phyloP scores from a whole-genome alignment of 176 grass and related monocot genomes.

The Canna indica region DNA sequence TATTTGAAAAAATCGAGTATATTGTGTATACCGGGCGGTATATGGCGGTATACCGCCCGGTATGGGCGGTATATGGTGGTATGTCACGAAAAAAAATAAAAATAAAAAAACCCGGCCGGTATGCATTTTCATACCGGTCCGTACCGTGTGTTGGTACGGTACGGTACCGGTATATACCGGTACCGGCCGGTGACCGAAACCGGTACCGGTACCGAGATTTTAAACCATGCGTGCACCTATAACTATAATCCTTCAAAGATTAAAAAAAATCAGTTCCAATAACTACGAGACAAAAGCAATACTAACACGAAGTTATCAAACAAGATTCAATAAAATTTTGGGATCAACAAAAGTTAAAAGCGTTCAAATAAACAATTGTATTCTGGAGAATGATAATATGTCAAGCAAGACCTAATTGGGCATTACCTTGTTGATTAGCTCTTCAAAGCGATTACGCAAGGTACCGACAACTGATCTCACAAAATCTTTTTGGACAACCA shows the following conservation, averaged over 20 bases:
- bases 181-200: too few species aligned
- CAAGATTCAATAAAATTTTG: neutral
- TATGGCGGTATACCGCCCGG: too few species aligned
- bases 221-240: too few species aligned
- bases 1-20: too few species aligned
- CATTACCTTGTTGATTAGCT: conserved; percentile 59
- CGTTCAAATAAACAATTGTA: neutral
- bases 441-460: conserved; percentile 52
- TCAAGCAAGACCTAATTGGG: neutral
- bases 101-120: too few species aligned
- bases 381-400: neutral
- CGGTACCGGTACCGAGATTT: too few species aligned
- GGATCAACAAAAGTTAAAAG: neutral
- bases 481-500: conserved; percentile 26
- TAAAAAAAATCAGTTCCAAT: neutral
- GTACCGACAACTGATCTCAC: conserved; percentile 50
- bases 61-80: too few species aligned
- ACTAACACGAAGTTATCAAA: neutral
- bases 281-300: neutral
- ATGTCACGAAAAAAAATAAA: too few species aligned
- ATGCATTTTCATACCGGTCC: too few species aligned
- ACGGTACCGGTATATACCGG: too few species aligned
- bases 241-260: neutral
- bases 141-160: too few species aligned
- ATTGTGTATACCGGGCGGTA: too few species aligned